These are phyloP conservation scores for Zygosaccharomyces pseudobailii DNA, from an alignment of 1,139 yeast genomes.

Conservation along the genomic window DNA sequence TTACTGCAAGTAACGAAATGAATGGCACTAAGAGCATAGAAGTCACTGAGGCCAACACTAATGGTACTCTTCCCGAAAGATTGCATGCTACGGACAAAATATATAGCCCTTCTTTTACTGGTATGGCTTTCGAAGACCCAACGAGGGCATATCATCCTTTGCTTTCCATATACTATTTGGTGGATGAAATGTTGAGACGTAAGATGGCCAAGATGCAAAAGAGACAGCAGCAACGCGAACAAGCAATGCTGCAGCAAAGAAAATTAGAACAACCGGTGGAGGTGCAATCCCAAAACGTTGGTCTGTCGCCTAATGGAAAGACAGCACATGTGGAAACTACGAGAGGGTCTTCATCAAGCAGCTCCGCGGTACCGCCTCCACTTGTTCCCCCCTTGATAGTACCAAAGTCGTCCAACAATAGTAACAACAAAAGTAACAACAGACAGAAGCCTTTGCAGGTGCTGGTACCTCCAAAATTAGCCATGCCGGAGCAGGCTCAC, in stretches of 20 bases:
- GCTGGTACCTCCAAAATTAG: constrained; percentile 36
- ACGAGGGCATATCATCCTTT: constrained; percentile 87
- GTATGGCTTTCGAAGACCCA: constrained; percentile 59
- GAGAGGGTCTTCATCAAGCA: neutral
- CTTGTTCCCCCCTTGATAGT: constrained; percentile 7
- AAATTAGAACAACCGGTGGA: constrained; percentile 19
- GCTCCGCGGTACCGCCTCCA: constrained; percentile 7
- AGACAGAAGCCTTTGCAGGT: constrained; percentile 29
- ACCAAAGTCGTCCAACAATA: constrained; percentile 6
- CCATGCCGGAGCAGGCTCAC: constrained; percentile 69
- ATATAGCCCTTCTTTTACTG: neutral
- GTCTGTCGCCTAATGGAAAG: constrained; percentile 5
- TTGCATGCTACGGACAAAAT: neutral
- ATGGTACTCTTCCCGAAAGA: neutral
- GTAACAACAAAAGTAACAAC: constrained; percentile 4
- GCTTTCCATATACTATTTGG: constrained; percentile 79
- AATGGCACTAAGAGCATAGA: constrained; percentile 8
- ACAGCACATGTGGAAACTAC: constrained; percentile 3
- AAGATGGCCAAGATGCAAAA: constrained; percentile 49
- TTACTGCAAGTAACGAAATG: constrained; percentile 7
- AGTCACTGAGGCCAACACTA: constrained; percentile 9
- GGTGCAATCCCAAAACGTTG: constrained; percentile 17
- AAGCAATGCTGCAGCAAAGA: constrained; percentile 17
- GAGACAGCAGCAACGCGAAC: constrained; percentile 24
- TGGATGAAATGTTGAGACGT: constrained; percentile 74